Evolutionary conservation across 352 stramenopile species (phyloP).

Genomic region (Phytopythium sindhum): DNA sequence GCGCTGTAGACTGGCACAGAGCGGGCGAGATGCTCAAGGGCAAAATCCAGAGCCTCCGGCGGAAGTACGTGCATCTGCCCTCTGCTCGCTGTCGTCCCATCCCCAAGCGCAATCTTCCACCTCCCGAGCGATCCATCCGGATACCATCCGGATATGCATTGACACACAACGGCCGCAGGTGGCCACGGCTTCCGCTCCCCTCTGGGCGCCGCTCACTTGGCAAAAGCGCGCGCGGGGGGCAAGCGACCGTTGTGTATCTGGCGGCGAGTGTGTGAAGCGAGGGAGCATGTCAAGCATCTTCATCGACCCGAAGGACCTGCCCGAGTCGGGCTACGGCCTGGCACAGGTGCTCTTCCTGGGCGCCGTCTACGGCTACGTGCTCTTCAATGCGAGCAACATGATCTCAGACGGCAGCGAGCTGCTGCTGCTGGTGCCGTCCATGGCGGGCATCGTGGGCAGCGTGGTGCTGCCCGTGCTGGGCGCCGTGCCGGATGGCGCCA

Average conservation of each 20-base stretch:
- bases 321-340: constrained; percentile 72
- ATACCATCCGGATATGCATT: background rate
- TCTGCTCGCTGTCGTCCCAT: too few species aligned
- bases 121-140: background rate
- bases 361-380: constrained; percentile 95
- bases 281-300: constrained; percentile 51
- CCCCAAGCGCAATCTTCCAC: constrained; percentile 1
- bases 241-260: constrained; percentile 7
- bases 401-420: constrained; percentile 98
- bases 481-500: constrained; percentile 95
- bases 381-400: constrained; percentile 96
- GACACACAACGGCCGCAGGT: background rate
- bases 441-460: constrained; percentile 95
- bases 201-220: constrained; percentile 15
- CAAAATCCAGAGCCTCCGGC: too few species aligned
- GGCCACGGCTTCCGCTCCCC: background rate
- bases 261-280: too few species aligned
- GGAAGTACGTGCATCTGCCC: too few species aligned
- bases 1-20: too few species aligned
- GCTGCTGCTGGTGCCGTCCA: constrained; percentile 93
- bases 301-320: constrained; percentile 86
- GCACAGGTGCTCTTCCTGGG: constrained; percentile 94
- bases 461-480: constrained; percentile 96
- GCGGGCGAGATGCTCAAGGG: too few species aligned
- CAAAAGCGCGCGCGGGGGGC: constrained; percentile 26